Evolutionary conservation across 805 yeast genomes (phyloP), one percentile per base, ranked within the genome.

Genomic region (Candida glaebosa): DNA sequence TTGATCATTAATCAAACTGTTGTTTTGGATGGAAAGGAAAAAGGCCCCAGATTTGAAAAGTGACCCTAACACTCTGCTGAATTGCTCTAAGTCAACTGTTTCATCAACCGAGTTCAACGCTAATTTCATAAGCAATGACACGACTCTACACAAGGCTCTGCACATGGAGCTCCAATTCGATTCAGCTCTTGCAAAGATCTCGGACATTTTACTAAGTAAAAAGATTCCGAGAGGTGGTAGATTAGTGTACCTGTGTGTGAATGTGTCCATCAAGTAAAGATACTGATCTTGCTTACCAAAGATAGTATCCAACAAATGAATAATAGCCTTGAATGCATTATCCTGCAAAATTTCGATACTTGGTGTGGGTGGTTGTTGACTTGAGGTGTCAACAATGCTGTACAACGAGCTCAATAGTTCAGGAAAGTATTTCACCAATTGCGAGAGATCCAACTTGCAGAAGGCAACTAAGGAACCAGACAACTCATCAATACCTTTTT

Each of bases 231-330:
- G 63, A 2, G 56, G 52, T 3, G 86, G 79, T 3, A 76, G 57
- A 7, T 61, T 53, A 5, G 49, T 44, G 22, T 60, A 53, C 24
- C 63, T 61, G 4, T 57, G 50, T 31, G 75, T 57, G 48, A 79
- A 80, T 9, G 70, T 65, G 38, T 79, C 79, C 49, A 82, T 71
- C 51, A 82, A 53, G 46, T 76, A 75, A 32, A 76, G 67, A 58
- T 80, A 79, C 47, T 79, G 83, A 45, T 80, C 82, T 52, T 81
- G 81, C 53, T 82, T 75, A 2, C 84, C 87, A 50, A 82, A 65
- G 14, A 82, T 71, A 38, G 79, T 69, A 57, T 83, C 87, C 25
- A 84, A 58, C 40, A 81, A 61, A 47, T 79, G 82, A 33, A 82
- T 76, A 26, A 80, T 67, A 2, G 85, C 73, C 48, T 76, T 77